A percentile compares a stretch with the other conserved stretches of the same genome.
phyloP scores from a whole-genome alignment of 2,329 filamentous ascomycete genomes.

The Fusarium pilosicola region DNA sequence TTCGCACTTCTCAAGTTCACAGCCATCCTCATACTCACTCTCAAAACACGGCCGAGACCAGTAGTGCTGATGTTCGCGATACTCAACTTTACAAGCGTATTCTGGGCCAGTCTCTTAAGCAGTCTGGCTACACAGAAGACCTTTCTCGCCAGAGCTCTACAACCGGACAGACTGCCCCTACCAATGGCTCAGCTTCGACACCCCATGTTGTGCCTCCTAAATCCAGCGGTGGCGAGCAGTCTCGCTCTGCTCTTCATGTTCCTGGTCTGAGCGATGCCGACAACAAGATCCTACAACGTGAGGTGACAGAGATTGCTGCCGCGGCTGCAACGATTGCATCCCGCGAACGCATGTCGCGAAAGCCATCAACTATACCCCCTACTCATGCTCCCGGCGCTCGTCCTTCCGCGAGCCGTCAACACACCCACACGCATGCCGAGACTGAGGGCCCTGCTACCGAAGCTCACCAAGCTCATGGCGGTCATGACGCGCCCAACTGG shows the following conservation, averaged over 20 bases:
- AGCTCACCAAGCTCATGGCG: constrained; percentile 64
- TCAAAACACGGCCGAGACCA: constrained; percentile 54
- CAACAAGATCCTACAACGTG: constrained; percentile 81
- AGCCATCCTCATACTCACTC: constrained; percentile 52
- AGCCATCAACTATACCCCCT: constrained; percentile 48
- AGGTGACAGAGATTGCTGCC: constrained; percentile 93
- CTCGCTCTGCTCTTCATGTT: constrained; percentile 61
- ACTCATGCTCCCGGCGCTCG: constrained; percentile 29
- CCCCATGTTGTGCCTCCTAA: constrained; percentile 84
- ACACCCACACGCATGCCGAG: constrained; percentile 31
- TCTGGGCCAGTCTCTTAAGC: constrained; percentile 86
- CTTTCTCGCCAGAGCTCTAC: constrained; percentile 53
- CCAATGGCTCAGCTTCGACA: constrained; percentile 60
- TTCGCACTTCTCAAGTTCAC: constrained; percentile 49
- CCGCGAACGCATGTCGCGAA: constrained; percentile 67
- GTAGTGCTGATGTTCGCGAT: constrained; percentile 79
- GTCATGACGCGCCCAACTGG: constrained; percentile 99
- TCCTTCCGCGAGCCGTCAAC: constrained; percentile 49
- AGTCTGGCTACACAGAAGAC: constrained; percentile 75
- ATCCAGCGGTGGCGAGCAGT: constrained; percentile 52
- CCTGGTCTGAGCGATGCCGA: constrained; percentile 83
- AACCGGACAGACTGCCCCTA: constrained; percentile 45
- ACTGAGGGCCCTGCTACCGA: constrained; percentile 49
- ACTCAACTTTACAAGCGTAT: constrained; percentile 93
- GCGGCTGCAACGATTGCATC: constrained; percentile 89